Base-by-base conservation (phyloP, 345 rosid species). In the Ailanthus altissimus region DNA sequence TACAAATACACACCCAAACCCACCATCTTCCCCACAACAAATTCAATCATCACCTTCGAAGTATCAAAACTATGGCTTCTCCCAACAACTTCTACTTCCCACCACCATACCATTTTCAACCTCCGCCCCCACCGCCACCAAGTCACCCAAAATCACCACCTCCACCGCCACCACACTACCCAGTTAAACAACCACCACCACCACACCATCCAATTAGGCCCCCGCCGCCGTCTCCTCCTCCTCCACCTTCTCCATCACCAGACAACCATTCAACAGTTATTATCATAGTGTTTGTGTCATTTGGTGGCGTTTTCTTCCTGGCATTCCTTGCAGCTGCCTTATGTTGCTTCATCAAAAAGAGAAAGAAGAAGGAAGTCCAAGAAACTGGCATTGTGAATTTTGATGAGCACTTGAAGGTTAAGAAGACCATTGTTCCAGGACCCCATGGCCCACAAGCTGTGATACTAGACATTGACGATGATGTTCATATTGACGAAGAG, bases 361-460 rank as follows among this genome's bases (percentile, higher is more conserved):
- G 70, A 75, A 80, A 75, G 78, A 90, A 83, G 78, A 88, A 80
- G 77, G 62, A 51, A 21, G 16, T 43, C 51, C 68, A 87, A 51
- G 86, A 86, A 75, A 64, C 21, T 0, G 88, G 81, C 8, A 1
- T 62, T 0, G 80, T 88, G 28, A 88, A 74, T 46, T 73, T 88
- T 0, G 86, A 90, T 79, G 93, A 92, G 38, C 93, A 88, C 61
- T 53, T 80, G 78, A 90, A 85, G 81, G 77, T 89, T 75, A 92
- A 86, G 74, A 91, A 92, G 69, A 81, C 82, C 43, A 81, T 85
- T 43, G 92, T 86, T 3, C 76, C 69, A 18, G 92, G 92, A 5
- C 92, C 90, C 43, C 67, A 83, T 67, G 97, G 97, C 57, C 67
- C 54, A 0, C 42, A 79, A 23, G 70, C 86, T 42, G 87, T 88